Base-by-base conservation (phyloP, 1,284 basidiomycete species). In the Malassezia sp. region DNA sequence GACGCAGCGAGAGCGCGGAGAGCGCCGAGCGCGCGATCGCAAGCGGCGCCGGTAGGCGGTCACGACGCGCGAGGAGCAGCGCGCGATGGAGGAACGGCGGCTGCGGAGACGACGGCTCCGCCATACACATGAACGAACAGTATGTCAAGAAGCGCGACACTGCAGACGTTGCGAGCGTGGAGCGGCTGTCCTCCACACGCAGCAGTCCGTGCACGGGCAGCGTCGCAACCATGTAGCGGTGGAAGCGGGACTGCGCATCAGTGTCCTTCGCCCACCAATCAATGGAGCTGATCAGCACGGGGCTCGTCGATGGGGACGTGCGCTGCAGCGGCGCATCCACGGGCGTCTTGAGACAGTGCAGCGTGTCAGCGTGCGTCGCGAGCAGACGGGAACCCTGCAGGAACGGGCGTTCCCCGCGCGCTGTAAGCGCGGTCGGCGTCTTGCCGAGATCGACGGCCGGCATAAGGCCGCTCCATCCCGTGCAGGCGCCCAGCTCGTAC, bases 401-500 rank as follows among this genome's bases (percentile, higher is more conserved):
- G 2, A 21, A 20, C 10, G 38, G 27, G 14, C 38, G 27, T 14
- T 27, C 20, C 6, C 29, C 38, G 11, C 32, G 39, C 7, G 24
- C 6, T 15, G 39, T 24, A 12, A 10, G 17, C 7, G 34, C 45
- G 1, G 45, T 49, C 2, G 48, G 48, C n/a, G 48, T 50, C 4
- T 38, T 38, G 14, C 37, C 34, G 9, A 28, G 15, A 36, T 50
- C 48, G 8, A 33, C 27, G 2, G 23, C 32, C 14, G 48, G 31
- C 21, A 38, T 27, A 9, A 50, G 30, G 11, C 48, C 42, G 17
- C 24, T 45, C 48, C 48, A 50, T 0, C 48, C 48, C 1, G 48
- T 50, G 35, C 59, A 59, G 5, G 66, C 58, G 1, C 66, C 66
- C 45, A 56, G 56, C 21, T 61, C 57, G 26, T 67, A 66, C 39